A percentile compares a stretch with the other conserved stretches of the same genome.
Evolutionary conservation across 257 asterid species (phyloP).

Genomic region (Nicotiana otophora): DNA sequence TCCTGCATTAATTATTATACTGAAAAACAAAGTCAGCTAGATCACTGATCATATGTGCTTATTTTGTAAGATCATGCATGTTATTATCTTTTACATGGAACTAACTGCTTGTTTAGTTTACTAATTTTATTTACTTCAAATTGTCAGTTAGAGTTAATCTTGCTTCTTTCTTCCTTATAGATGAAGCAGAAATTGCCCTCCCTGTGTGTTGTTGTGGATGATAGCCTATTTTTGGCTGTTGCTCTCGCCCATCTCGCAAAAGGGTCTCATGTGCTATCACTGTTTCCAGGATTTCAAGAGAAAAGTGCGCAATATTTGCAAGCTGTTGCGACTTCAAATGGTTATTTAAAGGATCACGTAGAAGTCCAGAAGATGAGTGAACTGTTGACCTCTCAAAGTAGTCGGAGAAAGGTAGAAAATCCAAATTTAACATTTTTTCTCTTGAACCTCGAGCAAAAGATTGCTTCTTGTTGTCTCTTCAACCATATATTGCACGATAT

Average conservation of each 20-base stretch:
- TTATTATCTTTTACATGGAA: not conserved
- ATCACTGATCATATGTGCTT: not conserved
- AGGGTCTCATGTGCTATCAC: constrained; percentile 59
- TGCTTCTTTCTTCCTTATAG: constrained; percentile 35
- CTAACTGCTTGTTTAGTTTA: not conserved
- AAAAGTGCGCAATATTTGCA: constrained; percentile 60
- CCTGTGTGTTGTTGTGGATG: constrained; percentile 77
- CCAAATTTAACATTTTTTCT: not conserved
- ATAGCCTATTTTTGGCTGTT: constrained; percentile 67
- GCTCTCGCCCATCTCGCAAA: constrained; percentile 52
- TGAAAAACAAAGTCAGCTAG: not conserved
- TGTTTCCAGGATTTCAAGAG: constrained; percentile 77
- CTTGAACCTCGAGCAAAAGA: not conserved
- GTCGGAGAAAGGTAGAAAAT: constrained; percentile 52
- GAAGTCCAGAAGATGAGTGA: constrained; percentile 38
- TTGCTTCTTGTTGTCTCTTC: not conserved
- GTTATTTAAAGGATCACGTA: constrained; percentile 55
- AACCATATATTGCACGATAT: not conserved
- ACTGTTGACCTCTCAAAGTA: constrained; percentile 36
- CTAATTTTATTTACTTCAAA: not conserved
- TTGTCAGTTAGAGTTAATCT: constrained; percentile 5
- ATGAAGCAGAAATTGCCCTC: constrained; percentile 47
- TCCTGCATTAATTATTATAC: not conserved
- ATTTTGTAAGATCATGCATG: not conserved
- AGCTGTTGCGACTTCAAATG: constrained; percentile 55